Evolutionary conservation across 768 basidiomycete genomes (phyloP).

Genomic region (Baorangia bicolor): DNA sequence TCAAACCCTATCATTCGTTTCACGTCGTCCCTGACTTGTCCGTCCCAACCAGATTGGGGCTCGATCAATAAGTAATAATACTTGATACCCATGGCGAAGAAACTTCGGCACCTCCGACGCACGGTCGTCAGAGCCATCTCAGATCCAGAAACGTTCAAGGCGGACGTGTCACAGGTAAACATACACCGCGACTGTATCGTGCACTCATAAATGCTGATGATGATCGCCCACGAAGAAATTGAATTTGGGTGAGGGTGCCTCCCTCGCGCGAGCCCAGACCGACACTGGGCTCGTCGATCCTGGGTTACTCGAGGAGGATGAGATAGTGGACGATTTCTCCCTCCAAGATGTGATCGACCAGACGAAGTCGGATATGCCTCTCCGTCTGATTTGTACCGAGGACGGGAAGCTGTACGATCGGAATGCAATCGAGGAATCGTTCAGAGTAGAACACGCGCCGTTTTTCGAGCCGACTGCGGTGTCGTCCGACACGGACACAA

Average conservation of each 20-base stretch:
- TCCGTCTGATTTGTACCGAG: conserved; percentile 25
- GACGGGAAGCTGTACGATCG: conserved; percentile 25
- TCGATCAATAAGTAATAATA: too few relatives aligned
- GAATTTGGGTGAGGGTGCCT: background rate
- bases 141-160: conserved; percentile 12
- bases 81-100: conserved; percentile 8
- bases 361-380: conserved; percentile 21
- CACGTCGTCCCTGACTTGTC: background rate
- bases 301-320: background rate
- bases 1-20: background rate
- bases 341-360: conserved; percentile 16
- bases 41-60: background rate
- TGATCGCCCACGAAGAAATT: background rate
- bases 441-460: conserved; percentile 10
- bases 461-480: conserved; percentile 12
- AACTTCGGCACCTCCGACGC: conserved; percentile 9
- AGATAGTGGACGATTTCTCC: background rate
- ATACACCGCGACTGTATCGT: background rate
- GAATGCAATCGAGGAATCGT: conserved; percentile 13
- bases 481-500: background rate
- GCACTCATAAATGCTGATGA: background rate
- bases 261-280: background rate
- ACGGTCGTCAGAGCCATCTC: conserved; percentile 22
- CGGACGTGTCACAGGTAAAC: conserved; percentile 2
- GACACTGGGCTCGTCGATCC: background rate